phyloP scores from a whole-genome alignment of 2,329 filamentous ascomycete species.

The Stemphylium lycopersici region DNA sequence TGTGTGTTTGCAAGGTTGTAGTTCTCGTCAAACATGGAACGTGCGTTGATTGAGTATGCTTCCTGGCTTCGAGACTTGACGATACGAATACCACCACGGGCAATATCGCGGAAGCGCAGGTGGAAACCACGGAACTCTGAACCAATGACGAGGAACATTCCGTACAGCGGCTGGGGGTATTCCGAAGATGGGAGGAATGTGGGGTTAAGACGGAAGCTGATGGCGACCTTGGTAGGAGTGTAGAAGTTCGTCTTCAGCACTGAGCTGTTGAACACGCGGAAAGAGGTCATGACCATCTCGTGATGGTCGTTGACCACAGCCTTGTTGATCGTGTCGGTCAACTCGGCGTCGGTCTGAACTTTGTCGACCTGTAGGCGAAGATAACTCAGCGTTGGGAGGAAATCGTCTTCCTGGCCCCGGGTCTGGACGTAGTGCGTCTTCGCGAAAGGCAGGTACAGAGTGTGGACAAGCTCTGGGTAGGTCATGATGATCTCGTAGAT shows the following conservation, averaged over 20 bases:
- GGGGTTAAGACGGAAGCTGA: slow-evolving; percentile 93
- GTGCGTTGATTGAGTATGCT: slow-evolving; percentile 93
- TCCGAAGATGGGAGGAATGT: slow-evolving; percentile 87
- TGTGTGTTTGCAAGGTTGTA: slow-evolving; percentile 98
- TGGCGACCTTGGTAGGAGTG: slow-evolving; percentile 96
- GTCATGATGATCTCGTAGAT: slow-evolving; percentile 95
- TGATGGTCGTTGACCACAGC: slow-evolving; percentile 80
- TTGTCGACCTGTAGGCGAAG: slow-evolving; percentile 70
- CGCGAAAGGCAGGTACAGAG: slow-evolving; percentile 90
- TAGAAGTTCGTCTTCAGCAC: slow-evolving; percentile 98
- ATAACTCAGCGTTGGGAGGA: slow-evolving; percentile 73
- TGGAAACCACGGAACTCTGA: slow-evolving; percentile 98
- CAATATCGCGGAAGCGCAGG: slow-evolving; percentile 94
- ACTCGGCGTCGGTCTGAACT: slow-evolving; percentile 51
- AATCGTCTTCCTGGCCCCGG: slow-evolving; percentile 68
- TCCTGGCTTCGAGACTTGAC: slow-evolving; percentile 98
- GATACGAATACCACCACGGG: slow-evolving; percentile 95
- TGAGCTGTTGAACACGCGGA: slow-evolving; percentile 91
- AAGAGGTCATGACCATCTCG: slow-evolving; percentile 96
- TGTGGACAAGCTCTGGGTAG: slow-evolving; percentile 85
- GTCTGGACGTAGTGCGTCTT: slow-evolving; percentile 79
- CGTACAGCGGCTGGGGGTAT: slow-evolving; percentile 91
- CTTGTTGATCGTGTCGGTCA: slow-evolving; percentile 50
- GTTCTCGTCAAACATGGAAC: slow-evolving; percentile 97
- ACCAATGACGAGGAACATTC: slow-evolving; percentile 98